These are phyloP conservation scores for Boletales sp. DNA, from an alignment of 768 basidiomycete genomes.

Conservation along the genomic window DNA sequence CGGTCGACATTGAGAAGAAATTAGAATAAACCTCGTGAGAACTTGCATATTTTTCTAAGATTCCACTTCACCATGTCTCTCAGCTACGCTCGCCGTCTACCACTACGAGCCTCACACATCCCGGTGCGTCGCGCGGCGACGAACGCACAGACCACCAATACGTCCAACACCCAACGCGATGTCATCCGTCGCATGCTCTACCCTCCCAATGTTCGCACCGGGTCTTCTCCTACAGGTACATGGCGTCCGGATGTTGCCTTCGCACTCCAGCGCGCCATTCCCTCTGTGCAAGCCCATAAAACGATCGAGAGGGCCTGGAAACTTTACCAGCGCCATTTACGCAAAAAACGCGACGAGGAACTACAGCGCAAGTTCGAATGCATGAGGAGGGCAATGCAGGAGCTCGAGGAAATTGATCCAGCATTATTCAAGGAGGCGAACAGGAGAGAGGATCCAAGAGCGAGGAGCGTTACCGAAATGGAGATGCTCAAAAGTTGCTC, in stretches of 20 bases:
- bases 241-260: slow-evolving; percentile 80
- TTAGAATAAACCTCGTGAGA: slow-evolving; percentile 19
- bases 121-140: slow-evolving; percentile 42
- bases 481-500: slow-evolving; percentile 60
- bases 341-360: slow-evolving; percentile 67
- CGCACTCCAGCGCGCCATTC: slow-evolving; percentile 79
- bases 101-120: slow-evolving; percentile 24
- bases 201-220: slow-evolving; percentile 69
- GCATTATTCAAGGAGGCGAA: slow-evolving; percentile 69
- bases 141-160: slow-evolving; percentile 18
- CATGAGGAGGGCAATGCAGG: slow-evolving; percentile 85
- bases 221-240: slow-evolving; percentile 71
- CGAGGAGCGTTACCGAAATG: slow-evolving; percentile 52
- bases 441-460: slow-evolving; percentile 69
- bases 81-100: slow-evolving; percentile 30
- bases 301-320: slow-evolving; percentile 92
- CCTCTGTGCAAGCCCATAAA: slow-evolving; percentile 84
- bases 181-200: slow-evolving; percentile 78
- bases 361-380: slow-evolving; percentile 71
- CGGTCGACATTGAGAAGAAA: slow-evolving; percentile 16
- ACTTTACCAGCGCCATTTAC: slow-evolving; percentile 70
- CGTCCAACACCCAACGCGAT: slow-evolving; percentile 61
- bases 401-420: slow-evolving; percentile 51
- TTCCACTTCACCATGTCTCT: slow-evolving; percentile 35
- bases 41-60: neutral